These are phyloP conservation scores for Kurtzmaniella cleridarum DNA, from an alignment of 805 yeast genomes.

Conservation along the genomic window DNA sequence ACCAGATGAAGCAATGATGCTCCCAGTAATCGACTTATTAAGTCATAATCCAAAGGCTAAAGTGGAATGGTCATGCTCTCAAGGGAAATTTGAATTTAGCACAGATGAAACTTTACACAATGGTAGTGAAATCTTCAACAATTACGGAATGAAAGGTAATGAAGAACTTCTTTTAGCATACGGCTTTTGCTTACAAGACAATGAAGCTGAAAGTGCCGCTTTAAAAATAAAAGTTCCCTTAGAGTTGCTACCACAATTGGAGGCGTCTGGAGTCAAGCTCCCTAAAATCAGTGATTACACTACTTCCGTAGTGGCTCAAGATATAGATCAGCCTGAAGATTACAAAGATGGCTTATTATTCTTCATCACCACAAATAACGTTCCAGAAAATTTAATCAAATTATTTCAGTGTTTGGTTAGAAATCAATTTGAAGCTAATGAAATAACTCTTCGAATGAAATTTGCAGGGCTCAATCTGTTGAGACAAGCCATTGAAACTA, in stretches of 20 bases:
- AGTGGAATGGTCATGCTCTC: slow-evolving; percentile 55
- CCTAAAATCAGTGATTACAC: slow-evolving; percentile 35
- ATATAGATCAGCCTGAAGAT: slow-evolving; percentile 3
- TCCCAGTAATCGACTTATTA: slow-evolving; percentile 74
- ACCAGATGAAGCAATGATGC: slow-evolving; percentile 55
- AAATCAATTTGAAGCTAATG: slow-evolving; percentile 39
- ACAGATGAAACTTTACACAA: slow-evolving; percentile 22
- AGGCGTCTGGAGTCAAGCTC: slow-evolving; percentile 30
- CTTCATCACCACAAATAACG: slow-evolving; percentile 24
- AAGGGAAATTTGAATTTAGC: slow-evolving; percentile 34
- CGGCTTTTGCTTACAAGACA: slow-evolving; percentile 64
- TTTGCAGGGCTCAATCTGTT: slow-evolving; percentile 59
- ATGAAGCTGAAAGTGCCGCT: slow-evolving; percentile 53
- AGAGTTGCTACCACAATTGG: slow-evolving; percentile 24
- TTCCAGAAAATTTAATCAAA: slow-evolving; percentile 42
- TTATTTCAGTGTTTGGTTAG: slow-evolving; percentile 53
- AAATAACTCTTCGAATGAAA: slow-evolving; percentile 46
- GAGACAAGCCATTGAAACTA: slow-evolving; percentile 46
- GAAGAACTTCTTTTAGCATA: slow-evolving; percentile 78
- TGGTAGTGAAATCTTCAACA: slow-evolving; percentile 60
- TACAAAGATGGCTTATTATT: slow-evolving; percentile 35
- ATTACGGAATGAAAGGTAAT: slow-evolving; percentile 85
- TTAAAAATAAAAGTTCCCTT: slow-evolving; percentile 53
- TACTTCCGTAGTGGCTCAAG: slow-evolving; percentile 23
- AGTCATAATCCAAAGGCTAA: slow-evolving; percentile 62